A percentile compares a stretch with the other conserved stretches of the same genome.
Evolutionary conservation across 768 basidiomycete genomes (phyloP).

Genomic region (Agaricus subrufescens): DNA sequence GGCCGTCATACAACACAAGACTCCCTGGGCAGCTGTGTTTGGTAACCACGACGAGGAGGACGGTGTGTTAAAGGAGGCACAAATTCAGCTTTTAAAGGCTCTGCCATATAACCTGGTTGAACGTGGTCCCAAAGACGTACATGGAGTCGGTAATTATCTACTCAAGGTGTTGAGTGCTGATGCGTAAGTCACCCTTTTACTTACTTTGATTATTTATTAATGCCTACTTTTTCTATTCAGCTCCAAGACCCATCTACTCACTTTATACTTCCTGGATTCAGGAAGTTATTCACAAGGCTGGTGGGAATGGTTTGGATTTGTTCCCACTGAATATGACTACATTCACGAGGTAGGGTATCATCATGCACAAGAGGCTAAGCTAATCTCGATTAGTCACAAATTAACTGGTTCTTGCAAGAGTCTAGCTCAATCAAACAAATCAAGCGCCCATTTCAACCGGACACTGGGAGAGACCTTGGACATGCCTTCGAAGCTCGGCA

Average conservation of each 20-base stretch:
- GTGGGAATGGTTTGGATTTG: slow-evolving; percentile 57
- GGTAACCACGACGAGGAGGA: slow-evolving; percentile 92
- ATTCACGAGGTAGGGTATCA: slow-evolving; percentile 55
- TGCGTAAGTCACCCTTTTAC: slow-evolving; percentile 46
- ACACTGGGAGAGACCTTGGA: slow-evolving; percentile 66
- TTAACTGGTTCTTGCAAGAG: slow-evolving; percentile 86
- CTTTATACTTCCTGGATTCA: slow-evolving; percentile 89
- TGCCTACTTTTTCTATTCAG: slow-evolving; percentile 28
- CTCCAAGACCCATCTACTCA: slow-evolving; percentile 84
- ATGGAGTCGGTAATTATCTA: slow-evolving; percentile 90
- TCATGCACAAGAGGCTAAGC: not conserved
- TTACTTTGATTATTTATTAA: not conserved
- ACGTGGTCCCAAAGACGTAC: slow-evolving; percentile 76
- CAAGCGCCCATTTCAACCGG: slow-evolving; percentile 79
- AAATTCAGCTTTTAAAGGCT: slow-evolving; percentile 65
- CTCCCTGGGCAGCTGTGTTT: slow-evolving; percentile 91
- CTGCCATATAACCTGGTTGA: slow-evolving; percentile 85
- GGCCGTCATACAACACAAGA: slow-evolving; percentile 65
- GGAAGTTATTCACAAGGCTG: slow-evolving; percentile 66
- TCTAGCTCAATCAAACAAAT: slow-evolving; percentile 73
- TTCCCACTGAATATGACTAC: slow-evolving; percentile 81
- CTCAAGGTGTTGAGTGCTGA: slow-evolving; percentile 83
- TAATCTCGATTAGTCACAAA: slow-evolving; percentile 52
- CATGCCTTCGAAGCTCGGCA: slow-evolving; percentile 58
- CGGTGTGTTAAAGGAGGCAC: slow-evolving; percentile 55